Evolutionary conservation across 164 flowering plant species (phyloP).

Genomic region (Vitis amurensis): DNA sequence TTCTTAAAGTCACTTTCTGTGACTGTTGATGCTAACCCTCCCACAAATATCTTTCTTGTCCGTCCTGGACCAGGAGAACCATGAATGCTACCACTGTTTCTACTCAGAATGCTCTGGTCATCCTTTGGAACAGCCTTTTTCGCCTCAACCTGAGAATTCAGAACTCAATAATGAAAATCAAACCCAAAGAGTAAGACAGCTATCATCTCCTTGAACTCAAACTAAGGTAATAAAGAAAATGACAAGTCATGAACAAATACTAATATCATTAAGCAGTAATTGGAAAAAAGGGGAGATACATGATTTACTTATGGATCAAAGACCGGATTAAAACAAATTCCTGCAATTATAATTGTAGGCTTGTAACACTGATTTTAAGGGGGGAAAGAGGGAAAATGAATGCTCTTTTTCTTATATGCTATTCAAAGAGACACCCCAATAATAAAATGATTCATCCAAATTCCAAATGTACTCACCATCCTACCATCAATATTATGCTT

Average conservation of each 20-base stretch:
- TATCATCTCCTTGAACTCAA: neutral
- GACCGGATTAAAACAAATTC: slow-evolving; percentile 9
- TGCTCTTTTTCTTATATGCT: neutral
- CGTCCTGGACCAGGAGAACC: slow-evolving; percentile 57
- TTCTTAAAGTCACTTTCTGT: slow-evolving; percentile 49
- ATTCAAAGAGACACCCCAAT: neutral
- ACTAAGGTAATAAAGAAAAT: neutral
- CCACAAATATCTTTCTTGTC: slow-evolving; percentile 52
- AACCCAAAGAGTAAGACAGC: neutral
- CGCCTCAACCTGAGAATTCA: slow-evolving; percentile 46
- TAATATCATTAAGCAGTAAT: too few species aligned
- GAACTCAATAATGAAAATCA: slow-evolving; percentile 4
- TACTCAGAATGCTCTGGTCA: slow-evolving; percentile 44
- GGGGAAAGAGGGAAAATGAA: neutral
- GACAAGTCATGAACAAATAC: neutral
- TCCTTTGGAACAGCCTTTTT: slow-evolving; percentile 56
- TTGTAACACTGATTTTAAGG: slow-evolving; percentile 1
- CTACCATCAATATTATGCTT: slow-evolving; percentile 54
- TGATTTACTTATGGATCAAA: slow-evolving; percentile 7
- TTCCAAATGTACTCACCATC: slow-evolving; percentile 28
- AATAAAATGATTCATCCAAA: neutral
- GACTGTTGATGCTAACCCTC: slow-evolving; percentile 55
- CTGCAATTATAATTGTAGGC: slow-evolving; percentile 19
- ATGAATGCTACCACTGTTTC: slow-evolving; percentile 42
- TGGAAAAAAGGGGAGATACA: too few species aligned